phyloP scores from a whole-genome alignment of 257 asterid genomes.

The Schizonepeta tenuifolia region DNA sequence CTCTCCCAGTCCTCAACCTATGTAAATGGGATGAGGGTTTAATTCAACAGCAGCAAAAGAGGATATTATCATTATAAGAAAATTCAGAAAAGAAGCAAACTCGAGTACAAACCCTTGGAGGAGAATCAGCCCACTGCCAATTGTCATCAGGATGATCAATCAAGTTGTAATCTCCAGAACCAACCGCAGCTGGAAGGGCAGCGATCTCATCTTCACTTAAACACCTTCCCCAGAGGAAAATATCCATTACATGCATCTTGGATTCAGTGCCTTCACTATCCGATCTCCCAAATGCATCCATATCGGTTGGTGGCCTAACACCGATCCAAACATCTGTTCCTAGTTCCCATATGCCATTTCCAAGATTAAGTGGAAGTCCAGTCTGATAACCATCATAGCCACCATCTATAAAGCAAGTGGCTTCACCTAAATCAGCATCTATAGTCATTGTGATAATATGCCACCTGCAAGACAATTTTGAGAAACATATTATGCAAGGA shows the following conservation, averaged over 20 bases:
- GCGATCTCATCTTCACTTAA: conserved; percentile 93
- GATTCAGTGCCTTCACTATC: conserved; percentile 97
- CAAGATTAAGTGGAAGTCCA: conserved; percentile 81
- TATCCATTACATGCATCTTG: conserved; percentile 97
- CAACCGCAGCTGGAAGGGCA: conserved; percentile 76
- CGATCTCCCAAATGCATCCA: conserved; percentile 98
- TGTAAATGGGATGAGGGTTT: conserved; percentile 13
- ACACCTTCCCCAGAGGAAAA: conserved; percentile 97
- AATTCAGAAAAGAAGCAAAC: conserved; percentile 21
- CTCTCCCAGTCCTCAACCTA: conserved; percentile 99
- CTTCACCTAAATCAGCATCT: conserved; percentile 94
- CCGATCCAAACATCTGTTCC: conserved; percentile 95
- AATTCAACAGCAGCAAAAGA: conserved; percentile 11
- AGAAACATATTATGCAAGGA: background rate
- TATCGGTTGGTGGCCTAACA: conserved; percentile 85
- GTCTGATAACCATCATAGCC: conserved; percentile 90
- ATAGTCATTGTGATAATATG: conserved; percentile 89
- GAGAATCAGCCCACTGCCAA: conserved; percentile 99
- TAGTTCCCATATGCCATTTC: conserved; percentile 85
- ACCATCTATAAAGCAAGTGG: conserved; percentile 94
- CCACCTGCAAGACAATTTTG: conserved; percentile 69
- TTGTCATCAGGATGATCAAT: conserved; percentile 85
- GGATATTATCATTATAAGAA: background rate
- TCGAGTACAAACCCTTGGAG: conserved; percentile 75
- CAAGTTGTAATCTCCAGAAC: conserved; percentile 70